Conservation (phyloP, 1,139 yeast genomes). For the Yamadazyma friedrichii region DNA sequence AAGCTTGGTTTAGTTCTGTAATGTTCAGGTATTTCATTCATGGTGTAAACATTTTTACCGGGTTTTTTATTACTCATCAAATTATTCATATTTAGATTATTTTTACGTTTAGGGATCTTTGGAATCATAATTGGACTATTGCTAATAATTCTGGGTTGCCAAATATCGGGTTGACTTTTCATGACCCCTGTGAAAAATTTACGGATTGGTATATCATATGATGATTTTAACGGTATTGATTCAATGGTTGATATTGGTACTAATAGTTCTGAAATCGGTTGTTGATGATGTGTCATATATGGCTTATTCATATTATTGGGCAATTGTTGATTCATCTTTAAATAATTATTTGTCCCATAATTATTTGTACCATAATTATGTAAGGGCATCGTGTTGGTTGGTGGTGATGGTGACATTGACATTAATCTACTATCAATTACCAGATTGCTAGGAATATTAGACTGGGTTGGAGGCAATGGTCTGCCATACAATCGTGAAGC, state of each 20-base stretch:
- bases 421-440: constrained; percentile 21
- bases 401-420: constrained; percentile 12
- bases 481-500: constrained; percentile 36
- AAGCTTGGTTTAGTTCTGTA: constrained; percentile 79
- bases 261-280: constrained; percentile 36
- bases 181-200: constrained; percentile 22
- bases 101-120: constrained; percentile 41
- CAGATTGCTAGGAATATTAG: constrained; percentile 12
- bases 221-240: constrained; percentile 9
- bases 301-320: constrained; percentile 13
- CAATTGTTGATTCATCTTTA: constrained; percentile 15
- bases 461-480: constrained; percentile 4
- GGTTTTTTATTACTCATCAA: constrained; percentile 26
- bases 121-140: constrained; percentile 34
- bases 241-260: constrained; percentile 28
- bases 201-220: constrained; percentile 12
- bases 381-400: constrained; percentile 1
- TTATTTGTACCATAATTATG: constrained; percentile 16
- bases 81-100: neutral
- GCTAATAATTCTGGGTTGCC: constrained; percentile 32
- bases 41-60: constrained; percentile 58
- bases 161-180: constrained; percentile 25
- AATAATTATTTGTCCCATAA: neutral
- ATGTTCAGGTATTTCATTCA: constrained; percentile 84
- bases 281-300: constrained; percentile 25